phyloP scores from a whole-genome alignment of 192 early-diverging fungal genomes.

The Coemansia furcata region DNA sequence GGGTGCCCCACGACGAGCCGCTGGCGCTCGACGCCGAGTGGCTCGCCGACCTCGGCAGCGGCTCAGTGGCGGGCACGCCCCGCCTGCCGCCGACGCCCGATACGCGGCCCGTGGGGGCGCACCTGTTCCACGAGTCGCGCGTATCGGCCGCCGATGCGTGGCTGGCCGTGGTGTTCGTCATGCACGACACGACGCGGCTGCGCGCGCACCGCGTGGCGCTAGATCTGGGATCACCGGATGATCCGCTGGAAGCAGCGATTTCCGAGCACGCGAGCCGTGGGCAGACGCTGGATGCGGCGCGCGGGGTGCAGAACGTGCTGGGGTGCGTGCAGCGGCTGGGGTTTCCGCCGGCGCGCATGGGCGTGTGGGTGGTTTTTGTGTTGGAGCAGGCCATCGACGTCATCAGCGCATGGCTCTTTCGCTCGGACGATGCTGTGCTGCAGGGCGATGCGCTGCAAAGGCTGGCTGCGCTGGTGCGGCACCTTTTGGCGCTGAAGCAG shows the following conservation, averaged over 20 bases:
- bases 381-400: slow-evolving; percentile 24
- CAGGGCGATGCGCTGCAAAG: slow-evolving; percentile 23
- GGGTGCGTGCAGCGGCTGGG: background rate
- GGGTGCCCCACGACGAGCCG: background rate
- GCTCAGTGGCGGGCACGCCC: background rate
- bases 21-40: background rate
- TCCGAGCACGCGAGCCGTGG: slow-evolving; percentile 16
- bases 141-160: slow-evolving; percentile 19
- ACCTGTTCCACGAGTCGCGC: slow-evolving; percentile 14
- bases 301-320: slow-evolving; percentile 13
- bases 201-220: slow-evolving; percentile 25
- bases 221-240: slow-evolving; percentile 7
- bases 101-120: slow-evolving; percentile 8
- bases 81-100: background rate
- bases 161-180: slow-evolving; percentile 16
- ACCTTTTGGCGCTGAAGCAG: slow-evolving; percentile 21
- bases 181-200: slow-evolving; percentile 25
- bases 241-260: slow-evolving; percentile 21
- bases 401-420: slow-evolving; percentile 8
- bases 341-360: slow-evolving; percentile 10
- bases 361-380: slow-evolving; percentile 26
- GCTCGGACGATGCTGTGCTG: background rate
- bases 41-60: background rate
- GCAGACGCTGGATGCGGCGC: slow-evolving; percentile 29
- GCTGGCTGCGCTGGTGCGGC: slow-evolving; percentile 12